These are phyloP conservation scores for Urostyla sp. DNA, from an alignment of 73 alveolate species.

Conservation along the genomic window DNA sequence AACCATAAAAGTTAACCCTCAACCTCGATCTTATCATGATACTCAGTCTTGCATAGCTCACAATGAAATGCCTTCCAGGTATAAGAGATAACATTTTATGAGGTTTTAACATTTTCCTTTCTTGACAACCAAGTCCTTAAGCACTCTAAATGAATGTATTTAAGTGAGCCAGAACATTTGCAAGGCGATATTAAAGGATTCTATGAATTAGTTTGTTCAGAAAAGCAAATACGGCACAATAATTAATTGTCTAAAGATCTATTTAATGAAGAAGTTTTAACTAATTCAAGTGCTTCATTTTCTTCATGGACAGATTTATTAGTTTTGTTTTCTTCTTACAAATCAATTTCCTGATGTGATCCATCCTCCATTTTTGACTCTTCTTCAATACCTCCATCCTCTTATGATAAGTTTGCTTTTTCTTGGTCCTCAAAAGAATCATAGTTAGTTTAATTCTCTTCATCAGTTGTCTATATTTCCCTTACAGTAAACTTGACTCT, in stretches of 20 bases:
- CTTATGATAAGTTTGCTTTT: background rate
- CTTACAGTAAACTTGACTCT: slow-evolving; percentile 36
- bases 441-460: slow-evolving; percentile 38
- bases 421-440: slow-evolving; percentile 24
- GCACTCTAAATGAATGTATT: slow-evolving; percentile 82
- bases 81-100: slow-evolving; percentile 21
- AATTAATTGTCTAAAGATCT: slow-evolving; percentile 47
- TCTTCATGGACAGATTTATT: background rate
- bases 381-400: background rate
- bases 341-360: background rate
- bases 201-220: slow-evolving; percentile 71
- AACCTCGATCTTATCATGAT: slow-evolving; percentile 30
- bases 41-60: slow-evolving; percentile 66
- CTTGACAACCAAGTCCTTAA: slow-evolving; percentile 79
- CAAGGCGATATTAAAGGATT: slow-evolving; percentile 92
- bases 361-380: background rate
- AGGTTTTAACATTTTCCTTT: slow-evolving; percentile 56
- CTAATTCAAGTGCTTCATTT: slow-evolving; percentile 3
- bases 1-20: slow-evolving; percentile 35
- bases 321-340: background rate
- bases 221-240: slow-evolving; percentile 82
- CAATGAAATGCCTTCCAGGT: slow-evolving; percentile 62
- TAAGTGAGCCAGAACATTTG: slow-evolving; percentile 90
- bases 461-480: slow-evolving; percentile 31
- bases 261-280: background rate